A percentile compares a stretch with the other conserved stretches of the same genome.
Evolutionary conservation across 1,284 basidiomycete genomes (phyloP).

Genomic region (Tetrapyrgos nigripes): DNA sequence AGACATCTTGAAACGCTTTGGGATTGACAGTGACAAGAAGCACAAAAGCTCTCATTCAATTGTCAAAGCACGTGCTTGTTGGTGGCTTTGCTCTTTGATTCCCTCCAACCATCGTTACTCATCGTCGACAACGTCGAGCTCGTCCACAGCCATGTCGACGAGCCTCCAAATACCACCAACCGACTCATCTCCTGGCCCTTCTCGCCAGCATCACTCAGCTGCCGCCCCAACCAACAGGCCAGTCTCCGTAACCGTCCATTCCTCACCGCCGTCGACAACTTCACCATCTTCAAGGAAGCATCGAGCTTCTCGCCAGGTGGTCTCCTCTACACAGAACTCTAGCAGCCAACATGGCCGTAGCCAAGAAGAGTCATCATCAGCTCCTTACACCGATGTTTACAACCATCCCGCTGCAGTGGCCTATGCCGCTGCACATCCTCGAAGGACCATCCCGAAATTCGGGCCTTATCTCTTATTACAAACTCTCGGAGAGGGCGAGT

Average conservation of each 20-base stretch:
- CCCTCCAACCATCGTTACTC: slow-evolving; percentile 10
- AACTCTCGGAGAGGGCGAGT: slow-evolving; percentile 98
- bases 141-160: slow-evolving; percentile 17
- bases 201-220: slow-evolving; percentile 37
- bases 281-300: slow-evolving; percentile 49
- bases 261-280: slow-evolving; percentile 42
- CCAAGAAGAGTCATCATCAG: slow-evolving; percentile 21
- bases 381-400: slow-evolving; percentile 74
- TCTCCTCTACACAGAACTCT: slow-evolving; percentile 37
- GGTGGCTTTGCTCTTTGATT: background rate
- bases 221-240: slow-evolving; percentile 27
- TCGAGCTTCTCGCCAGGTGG: slow-evolving; percentile 59
- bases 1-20: too few species aligned
- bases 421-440: slow-evolving; percentile 85
- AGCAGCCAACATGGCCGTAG: slow-evolving; percentile 5
- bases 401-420: slow-evolving; percentile 87
- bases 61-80: slow-evolving; percentile 9
- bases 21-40: too few species aligned
- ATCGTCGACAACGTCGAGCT: slow-evolving; percentile 10
- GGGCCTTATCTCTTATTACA: slow-evolving; percentile 95
- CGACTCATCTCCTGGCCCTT: slow-evolving; percentile 48
- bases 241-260: slow-evolving; percentile 52
- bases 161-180: slow-evolving; percentile 54
- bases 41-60: background rate
- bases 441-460: slow-evolving; percentile 89